phyloP scores from a whole-genome alignment of 1,284 basidiomycete species.

The Farysia itapuensis region DNA sequence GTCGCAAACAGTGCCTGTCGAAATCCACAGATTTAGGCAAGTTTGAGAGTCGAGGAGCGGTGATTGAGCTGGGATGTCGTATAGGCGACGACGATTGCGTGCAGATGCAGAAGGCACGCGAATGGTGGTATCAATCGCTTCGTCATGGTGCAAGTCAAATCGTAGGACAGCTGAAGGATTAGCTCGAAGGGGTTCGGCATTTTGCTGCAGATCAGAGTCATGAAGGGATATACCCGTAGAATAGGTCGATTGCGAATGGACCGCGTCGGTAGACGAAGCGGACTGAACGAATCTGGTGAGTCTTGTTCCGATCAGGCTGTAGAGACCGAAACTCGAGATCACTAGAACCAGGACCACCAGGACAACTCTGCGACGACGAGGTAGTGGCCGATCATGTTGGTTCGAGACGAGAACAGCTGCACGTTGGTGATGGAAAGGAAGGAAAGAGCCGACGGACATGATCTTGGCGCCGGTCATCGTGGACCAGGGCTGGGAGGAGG shows the following conservation, averaged over 20 bases:
- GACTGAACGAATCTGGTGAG: no score
- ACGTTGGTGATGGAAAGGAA: no score
- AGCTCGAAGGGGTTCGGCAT: no score
- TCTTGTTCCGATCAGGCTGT: no score
- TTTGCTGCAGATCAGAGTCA: no score
- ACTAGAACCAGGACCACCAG: neutral
- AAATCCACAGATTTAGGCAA: constrained; percentile 22
- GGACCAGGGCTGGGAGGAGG: neutral
- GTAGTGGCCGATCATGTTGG: constrained; percentile 4
- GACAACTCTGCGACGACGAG: constrained; percentile 6
- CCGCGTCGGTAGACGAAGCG: no score
- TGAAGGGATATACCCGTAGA: no score
- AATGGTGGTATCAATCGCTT: neutral
- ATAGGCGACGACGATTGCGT: constrained; percentile 12
- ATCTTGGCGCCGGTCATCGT: no score
- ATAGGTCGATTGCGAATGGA: no score
- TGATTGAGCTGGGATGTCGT: constrained; percentile 9
- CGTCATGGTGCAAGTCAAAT: constrained; percentile 18
- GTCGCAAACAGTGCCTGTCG: constrained; percentile 13
- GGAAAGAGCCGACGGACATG: no score
- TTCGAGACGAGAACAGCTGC: constrained; percentile 10
- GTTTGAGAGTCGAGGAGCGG: constrained; percentile 8
- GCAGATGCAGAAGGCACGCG: constrained; percentile 4
- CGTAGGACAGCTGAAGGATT: constrained; percentile 16
- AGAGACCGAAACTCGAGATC: no score